Evolutionary conservation across 352 stramenopile genomes (phyloP).

Genomic region (Globisporangium abappressorium): DNA sequence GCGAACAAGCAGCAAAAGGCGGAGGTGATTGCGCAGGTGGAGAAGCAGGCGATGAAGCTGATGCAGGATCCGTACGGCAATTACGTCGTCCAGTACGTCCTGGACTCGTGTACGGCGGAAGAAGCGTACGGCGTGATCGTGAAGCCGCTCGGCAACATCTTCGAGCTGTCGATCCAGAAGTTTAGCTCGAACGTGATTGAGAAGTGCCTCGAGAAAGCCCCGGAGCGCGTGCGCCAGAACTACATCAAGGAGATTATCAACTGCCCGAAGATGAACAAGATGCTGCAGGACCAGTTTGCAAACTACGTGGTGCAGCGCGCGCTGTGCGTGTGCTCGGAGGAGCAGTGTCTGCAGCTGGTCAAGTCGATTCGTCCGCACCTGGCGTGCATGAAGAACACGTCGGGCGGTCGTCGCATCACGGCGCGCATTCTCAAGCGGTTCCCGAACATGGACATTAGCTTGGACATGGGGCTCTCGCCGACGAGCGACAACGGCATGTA

Average conservation of each 20-base stretch:
- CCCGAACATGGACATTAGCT: slow-evolving; percentile 91
- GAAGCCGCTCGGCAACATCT: slow-evolving; percentile 90
- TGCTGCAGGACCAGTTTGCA: slow-evolving; percentile 97
- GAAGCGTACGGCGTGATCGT: slow-evolving; percentile 80
- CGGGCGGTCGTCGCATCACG: slow-evolving; percentile 92
- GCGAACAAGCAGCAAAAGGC: slow-evolving; percentile 85
- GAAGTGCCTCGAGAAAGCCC: slow-evolving; percentile 96
- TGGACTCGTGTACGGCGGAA: slow-evolving; percentile 84
- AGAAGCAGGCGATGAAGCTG: slow-evolving; percentile 96
- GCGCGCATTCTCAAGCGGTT: slow-evolving; percentile 96
- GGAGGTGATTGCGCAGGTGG: slow-evolving; percentile 91
- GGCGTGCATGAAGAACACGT: slow-evolving; percentile 92
- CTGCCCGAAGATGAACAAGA: slow-evolving; percentile 88
- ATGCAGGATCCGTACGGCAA: slow-evolving; percentile 92
- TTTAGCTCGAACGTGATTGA: slow-evolving; percentile 99
- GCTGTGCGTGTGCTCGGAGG: slow-evolving; percentile 92
- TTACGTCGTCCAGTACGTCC: slow-evolving; percentile 91
- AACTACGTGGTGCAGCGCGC: slow-evolving; percentile 99
- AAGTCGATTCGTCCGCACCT: slow-evolving; percentile 97
- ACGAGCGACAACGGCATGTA: slow-evolving; percentile 30
- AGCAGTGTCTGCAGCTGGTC: slow-evolving; percentile 92
- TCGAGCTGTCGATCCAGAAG: slow-evolving; percentile 97
- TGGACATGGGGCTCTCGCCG: slow-evolving; percentile 50
- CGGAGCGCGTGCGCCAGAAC: slow-evolving; percentile 62
- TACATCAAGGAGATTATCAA: slow-evolving; percentile 78